Evolutionary conservation across 2,329 filamentous ascomycete species (phyloP).

Genomic region (Stagonosporopsis vannaccii): DNA sequence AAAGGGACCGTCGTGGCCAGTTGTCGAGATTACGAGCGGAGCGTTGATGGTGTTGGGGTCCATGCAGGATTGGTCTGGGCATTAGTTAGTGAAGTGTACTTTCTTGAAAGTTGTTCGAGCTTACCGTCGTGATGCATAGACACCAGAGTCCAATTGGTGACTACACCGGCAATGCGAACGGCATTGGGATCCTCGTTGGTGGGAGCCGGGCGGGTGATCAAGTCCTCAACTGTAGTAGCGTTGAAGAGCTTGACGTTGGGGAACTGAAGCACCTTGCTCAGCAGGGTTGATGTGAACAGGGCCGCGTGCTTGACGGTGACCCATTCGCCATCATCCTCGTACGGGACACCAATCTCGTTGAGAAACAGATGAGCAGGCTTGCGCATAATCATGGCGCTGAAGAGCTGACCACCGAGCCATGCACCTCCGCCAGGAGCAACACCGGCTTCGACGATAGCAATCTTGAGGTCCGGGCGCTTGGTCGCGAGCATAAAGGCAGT

Average conservation of each 20-base stretch:
- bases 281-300: slow-evolving; percentile 86
- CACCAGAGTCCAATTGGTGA: slow-evolving; percentile 95
- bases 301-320: slow-evolving; percentile 95
- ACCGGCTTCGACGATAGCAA: slow-evolving; percentile 87
- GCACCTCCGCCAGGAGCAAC: slow-evolving; percentile 86
- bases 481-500: slow-evolving; percentile 85
- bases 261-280: slow-evolving; percentile 82
- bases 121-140: slow-evolving; percentile 61
- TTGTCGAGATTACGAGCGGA: slow-evolving; percentile 85
- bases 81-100: background rate
- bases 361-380: slow-evolving; percentile 90
- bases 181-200: slow-evolving; percentile 54
- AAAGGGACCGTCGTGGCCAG: slow-evolving; percentile 89
- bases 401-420: slow-evolving; percentile 93
- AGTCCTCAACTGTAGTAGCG: slow-evolving; percentile 87
- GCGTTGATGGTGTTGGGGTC: slow-evolving; percentile 97
- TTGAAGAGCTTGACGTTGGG: slow-evolving; percentile 98
- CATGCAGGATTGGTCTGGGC: slow-evolving; percentile 88
- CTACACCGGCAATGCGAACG: slow-evolving; percentile 83
- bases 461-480: slow-evolving; percentile 86
- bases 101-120: background rate
- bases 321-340: slow-evolving; percentile 86
- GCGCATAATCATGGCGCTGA: slow-evolving; percentile 94
- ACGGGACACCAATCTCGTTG: slow-evolving; percentile 79
- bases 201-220: slow-evolving; percentile 76